Evolutionary conservation across 805 yeast species (phyloP).

Genomic region (Candida schatavii): DNA sequence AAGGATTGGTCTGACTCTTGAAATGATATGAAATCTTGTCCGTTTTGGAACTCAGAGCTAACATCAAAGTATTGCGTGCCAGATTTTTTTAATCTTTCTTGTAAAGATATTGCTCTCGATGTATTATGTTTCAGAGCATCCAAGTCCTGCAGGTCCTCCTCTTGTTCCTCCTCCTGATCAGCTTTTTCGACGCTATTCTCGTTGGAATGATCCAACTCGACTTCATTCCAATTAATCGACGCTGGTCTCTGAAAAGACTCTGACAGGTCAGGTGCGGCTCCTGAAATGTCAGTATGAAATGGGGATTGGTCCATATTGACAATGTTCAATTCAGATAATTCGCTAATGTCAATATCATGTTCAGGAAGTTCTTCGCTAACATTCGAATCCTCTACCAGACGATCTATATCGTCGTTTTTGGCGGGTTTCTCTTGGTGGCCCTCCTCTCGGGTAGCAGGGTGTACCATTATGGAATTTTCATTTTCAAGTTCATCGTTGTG

Average conservation of each 20-base stretch:
- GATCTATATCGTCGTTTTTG: not conserved
- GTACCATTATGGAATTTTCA: slow-evolving; percentile 1
- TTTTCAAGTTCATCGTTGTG: slow-evolving; percentile 6
- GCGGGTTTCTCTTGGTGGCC: too few species aligned
- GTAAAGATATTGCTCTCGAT: not conserved
- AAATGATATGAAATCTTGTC: slow-evolving; percentile 4
- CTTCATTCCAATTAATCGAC: slow-evolving; percentile 43
- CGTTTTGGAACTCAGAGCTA: slow-evolving; percentile 10
- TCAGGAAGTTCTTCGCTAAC: slow-evolving; percentile 5
- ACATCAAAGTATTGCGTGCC: slow-evolving; percentile 23
- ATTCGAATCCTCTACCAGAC: not conserved
- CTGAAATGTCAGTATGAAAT: not conserved
- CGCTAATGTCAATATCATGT: slow-evolving; percentile 30
- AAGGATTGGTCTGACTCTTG: slow-evolving; percentile 8
- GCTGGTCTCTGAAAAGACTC: slow-evolving; percentile 36
- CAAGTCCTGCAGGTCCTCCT: not conserved
- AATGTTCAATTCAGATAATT: slow-evolving; percentile 38
- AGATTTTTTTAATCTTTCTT: slow-evolving; percentile 9
- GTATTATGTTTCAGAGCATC: not conserved
- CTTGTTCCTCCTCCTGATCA: slow-evolving; percentile 3
- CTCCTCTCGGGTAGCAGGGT: not conserved
- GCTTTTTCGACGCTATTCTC: slow-evolving; percentile 1
- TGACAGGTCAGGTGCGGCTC: slow-evolving; percentile 6
- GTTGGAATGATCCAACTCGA: slow-evolving; percentile 2
- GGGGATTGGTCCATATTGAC: slow-evolving; percentile 27